Base-by-base conservation (phyloP, 2,329 filamentous ascomycete genomes). In the Trichoderma atroviride region DNA sequence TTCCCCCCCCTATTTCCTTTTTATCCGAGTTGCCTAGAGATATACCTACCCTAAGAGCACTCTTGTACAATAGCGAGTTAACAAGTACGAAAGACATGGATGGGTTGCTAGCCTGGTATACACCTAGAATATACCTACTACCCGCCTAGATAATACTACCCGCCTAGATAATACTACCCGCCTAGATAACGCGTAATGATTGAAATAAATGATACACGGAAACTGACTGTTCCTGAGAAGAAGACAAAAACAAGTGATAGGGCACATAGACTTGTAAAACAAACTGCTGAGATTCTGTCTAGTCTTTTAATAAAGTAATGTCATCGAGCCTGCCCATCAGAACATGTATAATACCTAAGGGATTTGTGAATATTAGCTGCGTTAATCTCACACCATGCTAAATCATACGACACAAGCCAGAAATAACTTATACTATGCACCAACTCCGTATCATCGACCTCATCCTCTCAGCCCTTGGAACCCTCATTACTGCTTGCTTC, bases 221-320 rank as follows among this genome's bases (percentile, higher is more conserved):
- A 56, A 13, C 3, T 7, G n/a, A 56, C 3, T 9, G 16, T 43
- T 43, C 19, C 16, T 0, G 9, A 16, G 13, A 2, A 13, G 5
- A 9, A 43, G 40, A n/a, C 9, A 9, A 9, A 19, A 19, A 9
- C 7, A 4, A 9, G 16, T 43, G 7, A 43, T 43, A 4, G 2
- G 24, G 14, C 6, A 50, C 37, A 14, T 16, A 24, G n/a, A 31
- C 27, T 50, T 19, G 40, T 29, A 27, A 10, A 29, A 5, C 14
- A 50, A 50, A 50, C 35, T 64, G 6, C 24, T 29, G 50, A 64
- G 31, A 67, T 67, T 59, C 63, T 58, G 52, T 52, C 55, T 67
- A 67, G 40, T 24, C 29, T 10, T 43, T 33, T 58, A 33, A 22
- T 52, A 9, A 52, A 59, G 47, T 22, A 27, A 67, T 59, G 22